Evolutionary conservation across 345 rosid species (phyloP).

Genomic region (Lenwebbia sp.): DNA sequence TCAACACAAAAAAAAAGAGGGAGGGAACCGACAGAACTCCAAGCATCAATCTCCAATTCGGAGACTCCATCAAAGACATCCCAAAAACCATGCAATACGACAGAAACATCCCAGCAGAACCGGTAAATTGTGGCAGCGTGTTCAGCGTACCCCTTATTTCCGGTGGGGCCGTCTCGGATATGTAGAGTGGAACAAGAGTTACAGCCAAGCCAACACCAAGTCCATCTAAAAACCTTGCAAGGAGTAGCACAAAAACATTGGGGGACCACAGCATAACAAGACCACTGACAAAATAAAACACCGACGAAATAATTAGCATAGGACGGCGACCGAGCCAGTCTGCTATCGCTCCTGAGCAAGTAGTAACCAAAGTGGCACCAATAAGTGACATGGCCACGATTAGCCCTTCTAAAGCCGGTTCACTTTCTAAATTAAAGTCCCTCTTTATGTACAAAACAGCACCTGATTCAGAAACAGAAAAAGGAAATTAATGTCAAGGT

Average conservation of each 20-base stretch:
- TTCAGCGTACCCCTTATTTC: conserved; percentile 15
- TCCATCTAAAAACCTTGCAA: conserved; percentile 12
- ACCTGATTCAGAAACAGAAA: conserved; percentile 1
- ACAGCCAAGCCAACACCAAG: conserved; percentile 11
- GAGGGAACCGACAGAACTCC: conserved; percentile 11
- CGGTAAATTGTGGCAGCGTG: conserved; percentile 10
- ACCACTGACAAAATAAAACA: conserved; percentile 7
- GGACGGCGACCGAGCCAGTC: conserved; percentile 12
- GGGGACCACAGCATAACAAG: conserved; percentile 11
- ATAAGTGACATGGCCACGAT: conserved; percentile 13
- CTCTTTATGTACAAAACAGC: conserved; percentile 13
- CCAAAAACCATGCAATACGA: conserved; percentile 13
- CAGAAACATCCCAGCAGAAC: conserved; percentile 11
- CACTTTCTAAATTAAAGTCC: conserved; percentile 9
- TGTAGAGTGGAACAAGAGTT: conserved; percentile 11
- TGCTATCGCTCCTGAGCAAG: conserved; percentile 8
- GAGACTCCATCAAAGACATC: conserved; percentile 6
- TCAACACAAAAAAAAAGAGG: not conserved
- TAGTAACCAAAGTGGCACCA: conserved; percentile 11
- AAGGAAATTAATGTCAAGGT: not conserved
- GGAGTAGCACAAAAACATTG: conserved; percentile 6
- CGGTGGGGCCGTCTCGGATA: conserved; percentile 13
- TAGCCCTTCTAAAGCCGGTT: conserved; percentile 8
- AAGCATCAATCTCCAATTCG: conserved; percentile 14
- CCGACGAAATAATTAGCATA: conserved; percentile 7